Conservation (phyloP, 1,284 basidiomycete genomes). For the Trametes polyzona region DNA sequence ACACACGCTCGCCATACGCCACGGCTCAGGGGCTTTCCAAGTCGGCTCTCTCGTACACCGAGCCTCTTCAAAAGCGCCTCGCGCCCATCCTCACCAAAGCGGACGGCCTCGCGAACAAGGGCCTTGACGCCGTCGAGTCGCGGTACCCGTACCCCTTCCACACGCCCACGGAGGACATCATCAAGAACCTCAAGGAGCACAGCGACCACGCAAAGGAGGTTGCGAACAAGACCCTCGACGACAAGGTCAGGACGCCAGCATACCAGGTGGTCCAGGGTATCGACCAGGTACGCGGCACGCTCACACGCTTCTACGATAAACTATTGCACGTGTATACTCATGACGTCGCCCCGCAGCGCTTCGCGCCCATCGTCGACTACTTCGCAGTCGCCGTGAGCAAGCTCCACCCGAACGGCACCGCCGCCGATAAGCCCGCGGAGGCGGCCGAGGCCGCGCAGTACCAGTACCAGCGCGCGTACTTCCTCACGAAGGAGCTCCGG, state of each 20-base stretch:
- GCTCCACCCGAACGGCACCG: conserved; percentile 42
- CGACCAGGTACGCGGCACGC: conserved; percentile 59
- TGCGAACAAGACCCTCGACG: conserved; percentile 70
- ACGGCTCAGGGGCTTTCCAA: conserved; percentile 62
- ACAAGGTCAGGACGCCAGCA: conserved; percentile 65
- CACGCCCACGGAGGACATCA: conserved; percentile 70
- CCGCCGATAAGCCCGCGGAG: conserved; percentile 25
- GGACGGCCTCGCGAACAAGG: conserved; percentile 71
- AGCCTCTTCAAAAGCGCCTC: conserved; percentile 65
- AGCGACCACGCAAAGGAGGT: conserved; percentile 57
- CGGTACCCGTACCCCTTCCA: conserved; percentile 78
- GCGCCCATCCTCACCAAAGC: conserved; percentile 67
- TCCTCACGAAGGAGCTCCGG: conserved; percentile 63
- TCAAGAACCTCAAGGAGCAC: conserved; percentile 58
- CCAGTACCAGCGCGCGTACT: conserved; percentile 75
- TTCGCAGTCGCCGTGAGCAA: conserved; percentile 64
- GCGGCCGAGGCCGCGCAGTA: conserved; percentile 46
- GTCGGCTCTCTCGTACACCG: conserved; percentile 62
- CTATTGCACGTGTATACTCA: conserved; percentile 22
- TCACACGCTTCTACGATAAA: conserved; percentile 11
- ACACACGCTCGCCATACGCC: conserved; percentile 65
- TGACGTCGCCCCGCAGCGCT: conserved; percentile 47
- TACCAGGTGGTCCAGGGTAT: conserved; percentile 66
- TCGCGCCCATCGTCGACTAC: conserved; percentile 74
- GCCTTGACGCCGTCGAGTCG: conserved; percentile 71